phyloP scores from a whole-genome alignment of 306 rosid genomes.

The Acacia acuminata region DNA sequence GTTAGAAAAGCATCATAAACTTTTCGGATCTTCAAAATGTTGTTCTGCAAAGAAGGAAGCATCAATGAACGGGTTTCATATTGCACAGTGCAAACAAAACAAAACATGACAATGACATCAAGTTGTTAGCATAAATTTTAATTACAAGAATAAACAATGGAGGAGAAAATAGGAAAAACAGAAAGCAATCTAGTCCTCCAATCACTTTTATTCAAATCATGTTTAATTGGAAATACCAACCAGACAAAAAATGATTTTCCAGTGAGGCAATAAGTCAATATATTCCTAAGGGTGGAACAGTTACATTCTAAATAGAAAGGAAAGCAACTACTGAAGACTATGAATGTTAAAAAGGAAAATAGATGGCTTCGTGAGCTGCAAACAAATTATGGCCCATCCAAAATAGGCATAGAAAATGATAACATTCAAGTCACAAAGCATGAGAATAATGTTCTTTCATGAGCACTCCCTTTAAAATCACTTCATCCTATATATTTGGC shows the following conservation, averaged over 20 bases:
- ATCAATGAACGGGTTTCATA: slow-evolving; percentile 23
- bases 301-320: neutral
- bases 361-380: neutral
- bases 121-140: neutral
- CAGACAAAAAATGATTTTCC: neutral
- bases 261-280: neutral
- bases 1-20: slow-evolving; percentile 96
- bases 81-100: neutral
- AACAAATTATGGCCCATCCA: neutral
- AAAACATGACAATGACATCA: neutral
- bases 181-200: neutral
- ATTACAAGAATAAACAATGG: neutral
- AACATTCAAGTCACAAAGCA: slow-evolving; percentile 15
- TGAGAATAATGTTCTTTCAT: neutral
- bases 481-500: neutral
- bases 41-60: slow-evolving; percentile 58
- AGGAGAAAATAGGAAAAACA: neutral
- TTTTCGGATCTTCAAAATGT: slow-evolving; percentile 78
- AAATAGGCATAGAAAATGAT: neutral
- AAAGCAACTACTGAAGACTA: neutral
- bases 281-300: neutral
- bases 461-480: neutral
- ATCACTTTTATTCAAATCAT: neutral
- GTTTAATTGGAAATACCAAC: slow-evolving; percentile 1
- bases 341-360: neutral